Evolutionary conservation across 257 asterid genomes (phyloP), one percentile per base, ranked within the genome.

Genomic region (Prunella vulgaris): DNA sequence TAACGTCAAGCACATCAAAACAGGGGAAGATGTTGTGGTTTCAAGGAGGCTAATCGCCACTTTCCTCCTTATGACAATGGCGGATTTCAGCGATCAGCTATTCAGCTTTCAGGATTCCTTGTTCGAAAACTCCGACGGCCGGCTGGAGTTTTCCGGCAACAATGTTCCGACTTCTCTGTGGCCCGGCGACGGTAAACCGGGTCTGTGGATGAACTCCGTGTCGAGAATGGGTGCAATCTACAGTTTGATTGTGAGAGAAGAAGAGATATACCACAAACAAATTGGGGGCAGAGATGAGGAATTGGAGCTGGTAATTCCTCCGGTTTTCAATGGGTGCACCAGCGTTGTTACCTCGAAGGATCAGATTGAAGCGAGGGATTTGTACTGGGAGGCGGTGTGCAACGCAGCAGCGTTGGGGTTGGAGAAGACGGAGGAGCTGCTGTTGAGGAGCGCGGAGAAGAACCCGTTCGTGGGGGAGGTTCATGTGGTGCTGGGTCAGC

Each of bases 171-270:
- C 75, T 6, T 78, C 86, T 6, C 51, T 88, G 28, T 90, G 98
- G 98, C 98, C 98, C 0, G 98, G 95, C 0, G 88, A 87, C 49
- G 95, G 95, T 7, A 89, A 85, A 77, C 97, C 97, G 0, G 97
- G 96, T 1, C 70, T 89, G 70, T 92, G 97, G 96, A 68, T 89
- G 85, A 87, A 79, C 70, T 89, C 90, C 0, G 67, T 72, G 0
- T 92, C 97, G 8, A 78, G 95, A 78, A 89, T 89, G 94, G 95
- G 80, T 0, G 93, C 90, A 4, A 68, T 93, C 5, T 93, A 90
- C 84, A 63, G 35, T 0, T 32, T 93, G 72, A 71, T 93, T 5
- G 76, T 68, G 1, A 56, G 97, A 58, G 97, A 90, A 79, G 96
- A 90, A 60, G 85, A 85, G 60, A 80, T 92, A 0, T 64, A 40